Base-by-base conservation (phyloP, 768 basidiomycete genomes). In the Naematelia aurantialba region DNA sequence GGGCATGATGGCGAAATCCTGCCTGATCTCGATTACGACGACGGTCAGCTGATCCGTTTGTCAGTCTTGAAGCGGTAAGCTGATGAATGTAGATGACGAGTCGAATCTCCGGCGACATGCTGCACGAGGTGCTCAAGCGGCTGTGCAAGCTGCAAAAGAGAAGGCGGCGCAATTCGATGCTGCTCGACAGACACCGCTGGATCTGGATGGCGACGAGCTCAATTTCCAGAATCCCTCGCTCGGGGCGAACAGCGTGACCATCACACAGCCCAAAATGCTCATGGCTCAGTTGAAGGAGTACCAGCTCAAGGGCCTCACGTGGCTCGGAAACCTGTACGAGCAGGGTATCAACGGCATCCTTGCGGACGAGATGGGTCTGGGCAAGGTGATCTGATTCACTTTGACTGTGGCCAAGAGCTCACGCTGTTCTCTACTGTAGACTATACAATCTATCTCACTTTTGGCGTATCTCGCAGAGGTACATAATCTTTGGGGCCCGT, bases 301-400 rank as follows among this genome's bases (percentile, higher is more conserved):
- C 75, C 96, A 99, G 75, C 78, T 99, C 57, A 98, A 98, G 72
- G 96, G 96, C 62, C 82, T 99, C 30, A 98, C 96, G 64, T 99
- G 96, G 96, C 81, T 99, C 24, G 96, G 87, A 17, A 96, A 93
- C 14, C 81, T 99, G 21, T 99, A 98, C 71, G 96, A 98, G 75
- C 94, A 98, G 77, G 96, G 96, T 46, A 98, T 98, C 82, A 99
- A 99, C 72, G 96, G 96, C 49, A 99, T 99, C 69, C 83, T 99
- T 21, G 96, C 96, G 1, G 96, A 99, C 74, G 96, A 99, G 79
- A 98, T 98, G 94, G 92, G 92, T 79, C 84, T 78, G 24, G 75
- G 77, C 49, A 78, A 78, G 68, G 76, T 76, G 52, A 66, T 70
- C 54, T 13, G 51, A 42, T 13, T 12, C 45, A 8, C 22, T 12